These are phyloP conservation scores for Globisporangium polare DNA, from an alignment of 352 stramenopile species.

Conservation along the genomic window DNA sequence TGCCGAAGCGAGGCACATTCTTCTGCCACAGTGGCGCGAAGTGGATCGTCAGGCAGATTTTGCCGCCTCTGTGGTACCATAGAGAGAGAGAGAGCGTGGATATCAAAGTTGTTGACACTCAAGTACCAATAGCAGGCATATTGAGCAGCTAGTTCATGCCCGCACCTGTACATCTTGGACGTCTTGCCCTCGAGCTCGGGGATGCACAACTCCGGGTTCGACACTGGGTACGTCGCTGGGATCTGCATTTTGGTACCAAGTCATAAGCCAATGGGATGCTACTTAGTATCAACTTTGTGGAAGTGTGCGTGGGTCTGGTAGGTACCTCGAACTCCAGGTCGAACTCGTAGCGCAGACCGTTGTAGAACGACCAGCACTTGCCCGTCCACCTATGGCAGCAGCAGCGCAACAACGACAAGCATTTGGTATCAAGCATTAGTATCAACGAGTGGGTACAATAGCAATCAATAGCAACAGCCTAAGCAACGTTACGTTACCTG, in stretches of 20 bases:
- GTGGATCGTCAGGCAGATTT: constrained; percentile 88
- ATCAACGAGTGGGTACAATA: constrained; percentile 1
- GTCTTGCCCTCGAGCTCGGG: constrained; percentile 88
- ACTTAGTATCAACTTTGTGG: neutral
- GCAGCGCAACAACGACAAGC: neutral
- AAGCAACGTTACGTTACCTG: constrained; percentile 18
- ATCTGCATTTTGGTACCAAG: constrained; percentile 28
- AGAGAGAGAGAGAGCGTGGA: neutral
- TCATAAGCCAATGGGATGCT: neutral
- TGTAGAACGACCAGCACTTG: constrained; percentile 89
- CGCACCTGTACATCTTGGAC: constrained; percentile 87
- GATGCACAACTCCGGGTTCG: constrained; percentile 81
- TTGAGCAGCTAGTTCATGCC: neutral
- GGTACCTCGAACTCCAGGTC: constrained; percentile 77
- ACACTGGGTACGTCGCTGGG: constrained; percentile 76
- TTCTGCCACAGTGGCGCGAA: constrained; percentile 89
- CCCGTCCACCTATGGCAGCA: constrained; percentile 53
- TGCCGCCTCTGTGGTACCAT: constrained; percentile 47
- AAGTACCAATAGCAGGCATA: neutral
- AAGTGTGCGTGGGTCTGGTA: constrained; percentile 5
- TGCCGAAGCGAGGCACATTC: constrained; percentile 84
- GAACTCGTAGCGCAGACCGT: constrained; percentile 84
- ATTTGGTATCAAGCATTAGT: neutral
- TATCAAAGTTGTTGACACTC: neutral
- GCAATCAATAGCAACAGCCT: neutral